Evolutionary conservation across 495 filamentous ascomycete species (phyloP), one percentile per base, ranked within the genome.

Genomic region (Xylaria telfairii): DNA sequence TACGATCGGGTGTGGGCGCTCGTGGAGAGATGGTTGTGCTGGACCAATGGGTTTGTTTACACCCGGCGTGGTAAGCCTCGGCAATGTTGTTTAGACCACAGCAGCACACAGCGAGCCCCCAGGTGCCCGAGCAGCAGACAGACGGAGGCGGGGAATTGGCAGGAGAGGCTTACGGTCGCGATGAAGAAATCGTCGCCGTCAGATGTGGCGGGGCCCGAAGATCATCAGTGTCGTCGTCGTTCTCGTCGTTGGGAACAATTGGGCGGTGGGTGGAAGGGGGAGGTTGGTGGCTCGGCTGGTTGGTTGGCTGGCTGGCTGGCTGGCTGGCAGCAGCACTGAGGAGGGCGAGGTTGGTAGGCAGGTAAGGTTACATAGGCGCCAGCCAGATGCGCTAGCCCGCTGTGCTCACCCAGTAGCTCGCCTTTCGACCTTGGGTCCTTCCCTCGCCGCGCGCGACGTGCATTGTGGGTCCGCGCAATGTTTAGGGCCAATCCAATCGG

Each of bases 31-130:
- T 44, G 44, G 70, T 71, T 47, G 46, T 73, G 69, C 60, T 57
- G 67, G 54, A 44, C 72, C 72, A 74, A 76, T 78, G 73, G 76
- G 69, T 80, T 80, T 80, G 78, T 80, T 80, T 80, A 80, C 76
- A 72, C 72, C n/a, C 51, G 62, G 71, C 74, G 71, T 46, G 54
- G 46, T 39, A 42, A 53, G 70, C 64, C 66, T 68, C 70, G 69
- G 70, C 30, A 56, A 44, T 41, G 42, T 39, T 57, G 24, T 65
- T 49, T 72, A 26, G 65, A 28, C 6, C 17, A 41, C 61, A 60
- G 61, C 42, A 32, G 62, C 21, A 51, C 26, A 17, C 19, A 41
- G 46, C 15, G 30, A 26, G 68, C 21, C 41, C 37, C 19, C 2
- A 46, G 47, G 9, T 26, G 39, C 7, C 26, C 42, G 70, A 54